Base-by-base conservation (phyloP, 148 eudicot genomes). In the Cornus suecica region DNA sequence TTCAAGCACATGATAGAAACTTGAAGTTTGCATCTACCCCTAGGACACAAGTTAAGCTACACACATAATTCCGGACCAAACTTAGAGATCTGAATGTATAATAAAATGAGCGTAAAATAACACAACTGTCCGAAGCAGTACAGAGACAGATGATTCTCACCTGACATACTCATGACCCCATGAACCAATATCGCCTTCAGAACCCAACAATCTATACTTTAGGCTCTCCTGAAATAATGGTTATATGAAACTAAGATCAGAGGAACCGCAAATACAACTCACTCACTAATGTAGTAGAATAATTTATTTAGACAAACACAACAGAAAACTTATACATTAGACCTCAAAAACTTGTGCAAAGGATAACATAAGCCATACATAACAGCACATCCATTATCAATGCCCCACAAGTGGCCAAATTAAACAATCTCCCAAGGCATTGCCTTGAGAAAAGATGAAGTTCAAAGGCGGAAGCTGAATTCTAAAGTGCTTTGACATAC, bases 121-220 rank as follows among this genome's bases (percentile, higher is more conserved):
- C 9, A 6, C 9, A 37, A 37, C 42, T 37, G 42, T 37, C 42
- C 6, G 42, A 6, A 1, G 42, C 42, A 37, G 42, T 48, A 48
- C 15, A 11, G 18, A 48, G 54, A 16, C 18, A 48, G 54, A 48
- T 48, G 56, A 25, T 34, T 61, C 79, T 80, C 70, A 93, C 98
- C 98, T 94, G 74, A 94, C 96, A 83, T 94, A 94, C 77, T 90
- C 99, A 84, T 93, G 99, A 69, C 99, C 99, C 99, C 99, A 95
- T 64, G 98, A 95, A 68, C 98, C 98, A 74, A 95, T 95, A 78
- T 95, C 99, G 76, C 97, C 98, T 79, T 87, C 89, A 72, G 98
- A 93, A 65, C 98, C 98, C 86, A 93, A 76, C 60, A 95, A 75
- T 77, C 94, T 88, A 83, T 91, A 95, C 79, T 90, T 93, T 80